These are phyloP conservation scores for Aspergillus haitiensis DNA, from an alignment of 495 filamentous ascomycete species.

Conservation along the genomic window DNA sequence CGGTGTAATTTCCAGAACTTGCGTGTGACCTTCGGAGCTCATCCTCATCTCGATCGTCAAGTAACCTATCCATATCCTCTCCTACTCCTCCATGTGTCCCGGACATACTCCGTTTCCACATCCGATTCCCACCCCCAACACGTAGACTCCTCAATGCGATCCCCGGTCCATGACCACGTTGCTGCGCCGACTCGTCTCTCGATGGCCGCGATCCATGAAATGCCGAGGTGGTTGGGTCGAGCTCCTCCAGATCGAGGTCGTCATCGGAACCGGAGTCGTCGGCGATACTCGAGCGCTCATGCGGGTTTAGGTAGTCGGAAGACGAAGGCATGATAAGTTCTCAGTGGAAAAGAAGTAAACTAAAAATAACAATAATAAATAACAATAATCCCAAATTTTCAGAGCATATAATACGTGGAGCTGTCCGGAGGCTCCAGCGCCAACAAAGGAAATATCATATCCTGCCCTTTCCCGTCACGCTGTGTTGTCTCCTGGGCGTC, in stretches of 20 bases:
- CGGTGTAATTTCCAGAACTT: conserved; percentile 50
- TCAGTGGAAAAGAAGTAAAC: neutral
- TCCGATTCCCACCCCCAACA: conserved; percentile 62
- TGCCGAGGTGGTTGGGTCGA: conserved; percentile 56
- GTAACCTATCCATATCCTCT: conserved; percentile 56
- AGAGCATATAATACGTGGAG: conserved; percentile 2
- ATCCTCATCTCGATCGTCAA: conserved; percentile 52
- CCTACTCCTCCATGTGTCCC: conserved; percentile 29
- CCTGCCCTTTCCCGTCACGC: conserved; percentile 13
- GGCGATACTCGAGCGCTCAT: conserved; percentile 32
- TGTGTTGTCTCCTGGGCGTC: conserved; percentile 25
- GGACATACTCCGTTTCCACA: conserved; percentile 53
- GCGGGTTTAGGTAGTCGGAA: conserved; percentile 41
- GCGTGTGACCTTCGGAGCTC: conserved; percentile 41
- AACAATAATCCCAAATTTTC: neutral
- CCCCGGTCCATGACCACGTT: conserved; percentile 52
- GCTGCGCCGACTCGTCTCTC: conserved; percentile 39
- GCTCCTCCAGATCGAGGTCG: conserved; percentile 68
- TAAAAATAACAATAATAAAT: conserved; percentile 9
- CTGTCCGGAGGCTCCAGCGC: conserved; percentile 20
- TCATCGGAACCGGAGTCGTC: conserved; percentile 50
- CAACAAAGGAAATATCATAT: conserved; percentile 26
- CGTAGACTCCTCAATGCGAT: conserved; percentile 73
- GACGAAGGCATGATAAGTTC: conserved; percentile 39
- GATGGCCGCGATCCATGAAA: conserved; percentile 37